Evolutionary conservation across 2,329 filamentous ascomycete genomes (phyloP).

Genomic region (Aspergillus latus): DNA sequence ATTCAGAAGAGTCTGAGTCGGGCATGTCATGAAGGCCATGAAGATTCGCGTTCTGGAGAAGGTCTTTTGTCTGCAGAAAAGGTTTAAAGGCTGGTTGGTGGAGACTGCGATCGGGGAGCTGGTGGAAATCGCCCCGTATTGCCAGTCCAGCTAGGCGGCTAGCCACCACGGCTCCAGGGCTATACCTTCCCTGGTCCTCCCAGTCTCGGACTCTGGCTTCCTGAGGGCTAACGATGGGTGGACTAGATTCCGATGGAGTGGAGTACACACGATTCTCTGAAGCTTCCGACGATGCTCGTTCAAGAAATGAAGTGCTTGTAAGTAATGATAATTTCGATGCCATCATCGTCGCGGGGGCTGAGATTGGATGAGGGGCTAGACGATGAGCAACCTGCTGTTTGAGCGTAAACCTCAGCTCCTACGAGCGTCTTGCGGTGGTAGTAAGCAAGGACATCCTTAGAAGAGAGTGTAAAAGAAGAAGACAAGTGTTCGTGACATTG

Average conservation of each 20-base stretch:
- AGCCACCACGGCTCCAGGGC: constrained; percentile 42
- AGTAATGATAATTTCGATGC: constrained; percentile 25
- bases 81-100: constrained; percentile 12
- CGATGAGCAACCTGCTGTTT: constrained; percentile 16
- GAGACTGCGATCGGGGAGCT: constrained; percentile 16
- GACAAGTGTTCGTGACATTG: constrained; percentile 14
- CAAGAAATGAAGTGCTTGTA: constrained; percentile 36
- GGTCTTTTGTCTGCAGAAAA: constrained; percentile 19
- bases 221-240: constrained; percentile 32
- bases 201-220: constrained; percentile 34
- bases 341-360: constrained; percentile 33
- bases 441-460: constrained; percentile 17
- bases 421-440: constrained; percentile 4
- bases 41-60: constrained; percentile 7
- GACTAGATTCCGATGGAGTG: constrained; percentile 35
- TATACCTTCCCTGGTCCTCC: constrained; percentile 34
- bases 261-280: constrained; percentile 31
- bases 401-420: constrained; percentile 9
- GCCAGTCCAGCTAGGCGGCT: constrained; percentile 43
- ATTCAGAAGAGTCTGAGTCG: constrained; percentile 17
- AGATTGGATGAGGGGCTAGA: constrained; percentile 26
- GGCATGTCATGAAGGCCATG: constrained; percentile 22
- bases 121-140: constrained; percentile 34
- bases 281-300: constrained; percentile 37
- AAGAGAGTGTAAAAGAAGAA: not conserved